A percentile compares a stretch with the other conserved stretches of the same genome.
phyloP scores from a whole-genome alignment of 768 basidiomycete genomes.

The Boletus subparvulus region DNA sequence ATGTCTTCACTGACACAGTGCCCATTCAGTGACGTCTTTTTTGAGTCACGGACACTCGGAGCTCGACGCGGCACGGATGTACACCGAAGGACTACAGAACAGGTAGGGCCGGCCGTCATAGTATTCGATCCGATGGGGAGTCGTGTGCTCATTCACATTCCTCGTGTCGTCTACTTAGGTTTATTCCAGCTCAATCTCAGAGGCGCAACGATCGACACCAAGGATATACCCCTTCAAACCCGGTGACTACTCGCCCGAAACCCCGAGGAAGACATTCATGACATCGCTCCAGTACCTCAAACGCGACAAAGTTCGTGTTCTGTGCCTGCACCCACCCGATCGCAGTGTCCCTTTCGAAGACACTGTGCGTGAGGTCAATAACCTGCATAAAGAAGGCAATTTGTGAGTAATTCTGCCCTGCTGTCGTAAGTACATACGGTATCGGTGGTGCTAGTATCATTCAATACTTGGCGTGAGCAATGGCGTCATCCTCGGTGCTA shows the following conservation, averaged over 20 bases:
- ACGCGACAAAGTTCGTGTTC: constrained; percentile 45
- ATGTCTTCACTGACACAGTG: constrained; percentile 34
- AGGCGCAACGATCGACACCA: constrained; percentile 44
- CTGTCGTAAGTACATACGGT: too few relatives aligned
- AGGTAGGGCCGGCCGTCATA: constrained; percentile 27
- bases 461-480: too few relatives aligned
- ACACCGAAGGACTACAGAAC: constrained; percentile 55
- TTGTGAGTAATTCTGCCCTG: constrained; percentile 39
- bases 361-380: constrained; percentile 53
- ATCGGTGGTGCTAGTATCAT: too few relatives aligned
- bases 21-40: constrained; percentile 46
- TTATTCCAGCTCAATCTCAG: constrained; percentile 42
- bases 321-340: constrained; percentile 65
- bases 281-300: constrained; percentile 47
- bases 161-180: constrained; percentile 23
- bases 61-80: constrained; percentile 52
- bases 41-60: constrained; percentile 39
- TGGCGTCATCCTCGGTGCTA: too few relatives aligned
- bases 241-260: constrained; percentile 43
- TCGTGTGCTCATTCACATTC: not conserved
- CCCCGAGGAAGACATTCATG: constrained; percentile 34
- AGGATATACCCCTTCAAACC: constrained; percentile 42
- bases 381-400: constrained; percentile 55
- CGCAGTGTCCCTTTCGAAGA: constrained; percentile 55
- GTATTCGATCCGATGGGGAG: not conserved